Evolutionary conservation across 2,329 filamentous ascomycete genomes (phyloP).

Genomic region (Macrophomina phaseolina): DNA sequence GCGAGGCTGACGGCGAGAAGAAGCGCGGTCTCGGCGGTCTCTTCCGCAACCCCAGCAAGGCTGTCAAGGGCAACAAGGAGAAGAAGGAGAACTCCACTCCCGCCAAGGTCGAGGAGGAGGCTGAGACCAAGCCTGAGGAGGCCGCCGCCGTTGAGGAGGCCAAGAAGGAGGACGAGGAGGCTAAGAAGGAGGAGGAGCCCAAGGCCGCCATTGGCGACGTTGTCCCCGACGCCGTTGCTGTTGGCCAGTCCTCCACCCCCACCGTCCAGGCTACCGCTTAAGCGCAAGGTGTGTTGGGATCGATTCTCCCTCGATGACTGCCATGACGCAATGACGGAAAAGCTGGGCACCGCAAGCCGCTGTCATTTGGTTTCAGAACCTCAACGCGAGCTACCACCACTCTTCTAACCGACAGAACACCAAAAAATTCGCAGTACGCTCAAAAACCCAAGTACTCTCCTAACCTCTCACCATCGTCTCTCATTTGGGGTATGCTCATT

Average conservation of each 20-base stretch:
- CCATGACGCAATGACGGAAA: conserved; percentile 52
- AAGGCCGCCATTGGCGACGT: conserved; percentile 47
- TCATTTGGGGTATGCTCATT: conserved; percentile 40
- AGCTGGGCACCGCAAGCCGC: conserved; percentile 45
- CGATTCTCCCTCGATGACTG: conserved; percentile 44
- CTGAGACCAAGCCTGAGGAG: conserved; percentile 37
- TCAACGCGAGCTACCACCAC: conserved; percentile 36
- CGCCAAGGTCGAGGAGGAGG: conserved; percentile 39
- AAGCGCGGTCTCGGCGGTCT: conserved; percentile 38
- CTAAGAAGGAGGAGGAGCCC: conserved; percentile 30
- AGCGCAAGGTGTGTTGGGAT: conserved; percentile 51
- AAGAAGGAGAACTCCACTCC: conserved; percentile 37
- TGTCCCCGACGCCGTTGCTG: conserved; percentile 46
- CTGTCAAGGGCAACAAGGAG: conserved; percentile 28
- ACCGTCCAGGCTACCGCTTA: conserved; percentile 50
- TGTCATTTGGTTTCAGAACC: conserved; percentile 47
- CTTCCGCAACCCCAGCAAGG: conserved; percentile 49
- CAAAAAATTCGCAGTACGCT: conserved; percentile 39
- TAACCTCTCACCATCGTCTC: conserved; percentile 37
- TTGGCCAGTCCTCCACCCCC: conserved; percentile 47
- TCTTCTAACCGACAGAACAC: conserved; percentile 38
- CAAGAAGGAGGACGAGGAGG: conserved; percentile 34
- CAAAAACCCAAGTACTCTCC: conserved; percentile 28
- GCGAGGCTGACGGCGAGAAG: conserved; percentile 36
- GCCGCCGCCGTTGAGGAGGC: conserved; percentile 35